phyloP scores from a whole-genome alignment of 1,139 yeast genomes.

The Torulaspora globosa region DNA sequence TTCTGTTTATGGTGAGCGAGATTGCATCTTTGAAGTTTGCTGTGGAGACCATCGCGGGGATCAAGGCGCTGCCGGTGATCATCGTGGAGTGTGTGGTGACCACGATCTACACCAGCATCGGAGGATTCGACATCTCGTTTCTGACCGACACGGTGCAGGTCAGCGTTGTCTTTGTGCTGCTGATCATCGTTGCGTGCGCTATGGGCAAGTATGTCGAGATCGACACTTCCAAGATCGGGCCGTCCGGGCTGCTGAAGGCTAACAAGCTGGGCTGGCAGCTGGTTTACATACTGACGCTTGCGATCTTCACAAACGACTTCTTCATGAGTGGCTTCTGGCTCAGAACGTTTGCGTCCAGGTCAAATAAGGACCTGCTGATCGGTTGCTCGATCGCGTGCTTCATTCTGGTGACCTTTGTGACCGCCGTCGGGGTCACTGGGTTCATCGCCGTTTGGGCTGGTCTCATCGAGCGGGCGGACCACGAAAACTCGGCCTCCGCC shows the following conservation, averaged over 20 bases:
- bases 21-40: slow-evolving; percentile 75
- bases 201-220: slow-evolving; percentile 75
- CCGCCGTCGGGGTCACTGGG: slow-evolving; percentile 79
- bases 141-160: slow-evolving; percentile 87
- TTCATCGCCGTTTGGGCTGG: slow-evolving; percentile 90
- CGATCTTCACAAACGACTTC: slow-evolving; percentile 84
- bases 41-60: slow-evolving; percentile 70
- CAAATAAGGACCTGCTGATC: slow-evolving; percentile 68
- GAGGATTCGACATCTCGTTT: slow-evolving; percentile 88
- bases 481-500: slow-evolving; percentile 55
- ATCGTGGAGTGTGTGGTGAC: slow-evolving; percentile 87
- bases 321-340: slow-evolving; percentile 93
- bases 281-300: slow-evolving; percentile 75
- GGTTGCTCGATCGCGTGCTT: slow-evolving; percentile 74
- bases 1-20: slow-evolving; percentile 84
- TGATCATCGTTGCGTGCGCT: slow-evolving; percentile 71
- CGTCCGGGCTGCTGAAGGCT: slow-evolving; percentile 60
- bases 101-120: slow-evolving; percentile 78
- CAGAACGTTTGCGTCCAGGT: slow-evolving; percentile 82
- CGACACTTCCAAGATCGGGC: slow-evolving; percentile 57
- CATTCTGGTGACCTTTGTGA: slow-evolving; percentile 57
- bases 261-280: slow-evolving; percentile 85
- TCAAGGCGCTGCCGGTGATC: slow-evolving; percentile 75
- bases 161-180: slow-evolving; percentile 58
- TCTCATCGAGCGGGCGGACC: slow-evolving; percentile 56